phyloP scores from a whole-genome alignment of 768 basidiomycete species.

The Serendipita vermifera region DNA sequence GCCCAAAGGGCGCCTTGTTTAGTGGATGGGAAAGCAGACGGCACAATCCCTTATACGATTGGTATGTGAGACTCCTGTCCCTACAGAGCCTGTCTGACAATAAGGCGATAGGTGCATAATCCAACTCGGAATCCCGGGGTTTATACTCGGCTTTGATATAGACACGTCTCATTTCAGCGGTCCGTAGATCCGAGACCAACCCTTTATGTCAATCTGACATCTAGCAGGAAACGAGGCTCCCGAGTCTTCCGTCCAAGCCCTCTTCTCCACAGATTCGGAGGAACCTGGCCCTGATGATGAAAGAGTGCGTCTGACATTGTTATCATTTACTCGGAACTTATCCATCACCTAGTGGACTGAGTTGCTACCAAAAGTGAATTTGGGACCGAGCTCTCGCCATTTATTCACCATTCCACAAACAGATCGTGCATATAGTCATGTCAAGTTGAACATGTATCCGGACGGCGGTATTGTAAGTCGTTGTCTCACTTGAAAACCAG shows the following conservation, averaged over 20 bases:
- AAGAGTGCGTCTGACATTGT: conserved; percentile 32
- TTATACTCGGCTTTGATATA: conserved; percentile 72
- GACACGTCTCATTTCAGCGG: conserved; percentile 95
- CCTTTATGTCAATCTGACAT: conserved; percentile 7
- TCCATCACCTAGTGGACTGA: conserved; percentile 52
- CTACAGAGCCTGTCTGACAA: not conserved
- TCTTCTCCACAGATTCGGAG: conserved; percentile 18
- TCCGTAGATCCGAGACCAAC: conserved; percentile 19
- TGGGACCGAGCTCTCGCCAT: conserved; percentile 81
- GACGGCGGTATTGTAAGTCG: conserved; percentile 86
- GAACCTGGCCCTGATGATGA: conserved; percentile 35
- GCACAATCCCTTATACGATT: conserved; percentile 82
- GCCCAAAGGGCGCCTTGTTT: conserved; percentile 86
- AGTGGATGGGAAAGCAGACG: conserved; percentile 90
- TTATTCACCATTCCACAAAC: conserved; percentile 61
- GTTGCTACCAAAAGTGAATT: conserved; percentile 57
- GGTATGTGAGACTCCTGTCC: conserved; percentile 35
- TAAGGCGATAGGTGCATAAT: conserved; percentile 65
- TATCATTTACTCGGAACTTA: not conserved
- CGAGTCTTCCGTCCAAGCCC: conserved; percentile 55
- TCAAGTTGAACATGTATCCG: conserved; percentile 91
- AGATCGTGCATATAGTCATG: conserved; percentile 43
- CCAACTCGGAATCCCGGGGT: conserved; percentile 65
- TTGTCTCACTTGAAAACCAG: conserved; percentile 10
- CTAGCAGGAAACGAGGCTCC: conserved; percentile 76